A percentile compares a stretch with the other conserved stretches of the same genome.
These are phyloP conservation scores for Rhododendron williamsianum DNA, from an alignment of 148 eudicot genomes.

Conservation along the genomic window DNA sequence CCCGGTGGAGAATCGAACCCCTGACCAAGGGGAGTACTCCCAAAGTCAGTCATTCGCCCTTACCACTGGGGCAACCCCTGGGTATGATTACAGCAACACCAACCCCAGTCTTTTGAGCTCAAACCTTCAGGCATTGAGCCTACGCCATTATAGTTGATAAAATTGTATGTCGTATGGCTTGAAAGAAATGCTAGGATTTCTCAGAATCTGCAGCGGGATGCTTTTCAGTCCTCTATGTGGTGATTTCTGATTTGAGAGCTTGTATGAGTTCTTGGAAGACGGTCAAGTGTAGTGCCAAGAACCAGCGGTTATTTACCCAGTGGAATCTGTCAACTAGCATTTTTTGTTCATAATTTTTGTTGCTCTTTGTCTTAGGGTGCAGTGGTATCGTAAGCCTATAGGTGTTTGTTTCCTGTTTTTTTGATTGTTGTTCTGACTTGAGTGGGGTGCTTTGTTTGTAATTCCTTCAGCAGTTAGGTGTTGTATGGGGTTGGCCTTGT, in stretches of 20 bases:
- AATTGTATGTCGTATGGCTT: background rate
- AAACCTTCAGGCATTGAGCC: background rate
- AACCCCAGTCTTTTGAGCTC: background rate
- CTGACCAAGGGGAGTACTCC: no score
- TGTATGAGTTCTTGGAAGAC: background rate
- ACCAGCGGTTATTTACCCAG: background rate
- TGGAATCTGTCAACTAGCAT: background rate
- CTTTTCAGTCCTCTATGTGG: background rate
- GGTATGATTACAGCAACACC: background rate
- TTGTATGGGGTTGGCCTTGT: no score
- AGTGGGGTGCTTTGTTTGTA: background rate
- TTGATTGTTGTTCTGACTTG: background rate
- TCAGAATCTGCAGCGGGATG: background rate
- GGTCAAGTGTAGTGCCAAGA: background rate
- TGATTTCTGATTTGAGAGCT: background rate
- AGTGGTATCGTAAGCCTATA: background rate
- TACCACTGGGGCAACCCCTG: no score
- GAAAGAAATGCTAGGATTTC: background rate
- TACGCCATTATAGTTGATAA: background rate
- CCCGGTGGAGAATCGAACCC: no score
- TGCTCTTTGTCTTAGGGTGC: background rate
- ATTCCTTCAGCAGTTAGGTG: background rate
- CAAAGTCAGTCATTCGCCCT: no score
- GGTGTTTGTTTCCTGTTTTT: background rate
- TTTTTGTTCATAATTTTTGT: background rate